Evolutionary conservation across 139 green algal genomes (phyloP), one percentile per base, ranked within the genome.

Genomic region (Chlamydomonas urium): DNA sequence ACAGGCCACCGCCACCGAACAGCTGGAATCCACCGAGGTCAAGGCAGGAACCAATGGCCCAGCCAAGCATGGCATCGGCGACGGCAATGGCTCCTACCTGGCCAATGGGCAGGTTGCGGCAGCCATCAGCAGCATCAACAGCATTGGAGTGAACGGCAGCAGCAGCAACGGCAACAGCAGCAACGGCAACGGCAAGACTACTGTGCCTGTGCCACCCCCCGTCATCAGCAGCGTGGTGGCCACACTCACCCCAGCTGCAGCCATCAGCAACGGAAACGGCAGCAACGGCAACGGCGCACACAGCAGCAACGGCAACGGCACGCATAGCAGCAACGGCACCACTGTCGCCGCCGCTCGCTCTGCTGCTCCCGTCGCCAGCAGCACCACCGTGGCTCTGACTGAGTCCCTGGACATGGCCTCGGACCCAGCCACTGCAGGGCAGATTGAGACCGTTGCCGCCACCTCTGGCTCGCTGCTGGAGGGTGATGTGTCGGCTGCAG

Each of bases 361-460:
- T 14, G 10, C 42, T 24, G 42, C 10, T 14, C 42, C 8, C 8
- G 14, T 14, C 8, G 14, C 8, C 42, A 50, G 42, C 42, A 50
- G 42, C 42, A 50, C 10, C 42, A 14, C 8, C 8, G 8, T 8
- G 14, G 42, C 14, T 50, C 42, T 24, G 14, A 8, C 42, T 50
- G 42, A 8, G 42, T 50, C 42, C 6, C 10, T 63, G 53, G 53
- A 63, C 10, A 8, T 32, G 53, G 53, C 53, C 24, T 17, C 35
- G 10, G 38, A 71, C 37, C 63, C 63, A n/a, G 10, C 4, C 3
- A 17, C 37, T 37, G 36, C 34, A 28, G 38, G 63, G 6, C 63
- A 71, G n/a, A 58, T 71, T 36, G 63, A 71, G 36, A 71, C 63
- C 14, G 63, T 71, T 26, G 63, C 63, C 5, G 63, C 63, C 5